Base-by-base conservation (phyloP, 2,329 filamentous ascomycete species). In the Thermomyces lanuginosus region DNA sequence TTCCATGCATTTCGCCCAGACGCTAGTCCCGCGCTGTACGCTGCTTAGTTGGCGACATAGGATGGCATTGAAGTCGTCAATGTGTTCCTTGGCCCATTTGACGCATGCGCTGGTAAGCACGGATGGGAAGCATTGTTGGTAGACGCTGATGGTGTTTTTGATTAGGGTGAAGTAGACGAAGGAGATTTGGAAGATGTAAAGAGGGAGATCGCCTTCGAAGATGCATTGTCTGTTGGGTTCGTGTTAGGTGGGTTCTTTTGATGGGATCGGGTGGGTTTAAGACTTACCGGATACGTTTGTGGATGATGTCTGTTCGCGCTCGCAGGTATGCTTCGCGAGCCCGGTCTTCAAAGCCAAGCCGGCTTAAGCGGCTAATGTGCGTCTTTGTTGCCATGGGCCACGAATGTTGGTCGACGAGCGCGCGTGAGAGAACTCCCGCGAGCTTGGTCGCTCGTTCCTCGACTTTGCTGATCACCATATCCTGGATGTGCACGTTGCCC, bases 111-210 rank as follows among this genome's bases (percentile, higher is more conserved):
- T 92, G 67, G 89, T 91, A 61, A 89, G 81, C 8, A 73, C 64
- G 14, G 80, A 67, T 7, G 83, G 76, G 48, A 95, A 95, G 49
- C 82, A 92, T 28, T 57, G 54, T 60, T 92, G 82, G 53, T 89
- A 93, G 44, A 80, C 84, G 44, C 70, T 69, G 33, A 95, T 78
- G 0, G 89, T 95, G 54, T 95, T 93, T 41, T 81, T 75, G 47
- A 98, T 86, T 37, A 92, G 68, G 28, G 75, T 83, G 55, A 98
- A 98, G 53, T 92, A 93, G 31, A 92, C 83, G 53, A 83, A 93
- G 2, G 86, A 89, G 24, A 95, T 64, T 48, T 92, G 81, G 65
- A 84, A 92, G 40, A 95, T 89, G 54, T 95, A 95, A 8, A 83
- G 67, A 33, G 81, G 80, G 6, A 98, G 67, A 43, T 92, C 80